These are phyloP conservation scores for Aspergillus melleus DNA, from an alignment of 2,329 filamentous ascomycete genomes.

Conservation along the genomic window DNA sequence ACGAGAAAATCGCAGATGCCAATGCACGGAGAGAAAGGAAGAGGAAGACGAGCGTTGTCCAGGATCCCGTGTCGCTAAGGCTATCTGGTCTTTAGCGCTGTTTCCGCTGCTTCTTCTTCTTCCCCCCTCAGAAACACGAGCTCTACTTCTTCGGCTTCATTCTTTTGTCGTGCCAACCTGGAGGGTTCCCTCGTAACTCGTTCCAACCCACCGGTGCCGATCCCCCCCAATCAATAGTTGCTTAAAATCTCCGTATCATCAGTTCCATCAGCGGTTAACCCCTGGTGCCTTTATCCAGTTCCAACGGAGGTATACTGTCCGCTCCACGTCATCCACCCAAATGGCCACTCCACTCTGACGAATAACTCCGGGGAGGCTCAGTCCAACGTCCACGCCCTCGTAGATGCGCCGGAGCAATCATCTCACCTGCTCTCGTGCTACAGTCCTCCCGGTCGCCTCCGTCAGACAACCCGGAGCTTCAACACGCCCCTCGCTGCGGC, in stretches of 20 bases:
- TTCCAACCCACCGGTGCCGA: background rate
- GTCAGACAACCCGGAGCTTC: background rate
- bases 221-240: background rate
- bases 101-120: conserved; percentile 10
- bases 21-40: conserved; percentile 5
- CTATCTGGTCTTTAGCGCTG: conserved; percentile 14
- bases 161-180: background rate
- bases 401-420: background rate
- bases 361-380: too few species aligned
- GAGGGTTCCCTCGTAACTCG: too few species aligned
- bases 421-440: too few species aligned
- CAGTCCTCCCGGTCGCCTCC: too few species aligned
- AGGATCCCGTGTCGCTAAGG: conserved; percentile 6
- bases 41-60: background rate
- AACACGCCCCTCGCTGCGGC: background rate
- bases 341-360: background rate
- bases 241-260: background rate
- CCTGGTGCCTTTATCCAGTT: background rate
- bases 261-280: background rate
- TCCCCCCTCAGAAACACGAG: background rate
- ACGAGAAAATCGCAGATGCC: background rate
- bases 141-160: background rate
- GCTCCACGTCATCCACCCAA: conserved; percentile 9
- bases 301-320: background rate
- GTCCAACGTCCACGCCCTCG: too few species aligned